A percentile compares a stretch with the other conserved stretches of the same genome.
Evolutionary conservation across 2,329 filamentous ascomycete genomes (phyloP).

Genomic region (Beauveria sp.): DNA sequence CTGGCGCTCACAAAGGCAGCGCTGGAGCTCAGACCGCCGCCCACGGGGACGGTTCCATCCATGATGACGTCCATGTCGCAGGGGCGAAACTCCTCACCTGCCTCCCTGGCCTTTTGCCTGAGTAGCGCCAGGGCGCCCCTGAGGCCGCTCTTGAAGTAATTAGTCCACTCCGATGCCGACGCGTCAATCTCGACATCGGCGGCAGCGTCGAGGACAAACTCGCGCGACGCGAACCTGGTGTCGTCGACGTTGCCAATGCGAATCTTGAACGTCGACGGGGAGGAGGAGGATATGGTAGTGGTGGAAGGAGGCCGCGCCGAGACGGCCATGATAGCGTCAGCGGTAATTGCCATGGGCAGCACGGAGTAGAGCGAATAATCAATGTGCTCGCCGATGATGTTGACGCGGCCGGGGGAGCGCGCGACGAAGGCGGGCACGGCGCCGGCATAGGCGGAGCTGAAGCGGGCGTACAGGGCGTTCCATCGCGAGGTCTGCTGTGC

Average conservation of each 20-base stretch:
- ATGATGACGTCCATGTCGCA: conserved; percentile 77
- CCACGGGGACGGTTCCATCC: conserved; percentile 85
- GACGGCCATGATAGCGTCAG: conserved; percentile 84
- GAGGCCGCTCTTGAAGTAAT: conserved; percentile 95
- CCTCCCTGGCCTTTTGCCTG: conserved; percentile 52
- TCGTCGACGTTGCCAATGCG: conserved; percentile 75
- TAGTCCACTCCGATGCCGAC: conserved; percentile 85
- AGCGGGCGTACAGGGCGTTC: conserved; percentile 63
- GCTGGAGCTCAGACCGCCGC: conserved; percentile 87
- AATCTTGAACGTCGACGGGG: conserved; percentile 49
- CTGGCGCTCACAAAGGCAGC: conserved; percentile 90
- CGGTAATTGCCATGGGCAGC: conserved; percentile 88
- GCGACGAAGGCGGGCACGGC: conserved; percentile 69
- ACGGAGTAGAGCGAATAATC: conserved; percentile 97
- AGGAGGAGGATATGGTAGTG: neutral
- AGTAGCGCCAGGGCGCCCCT: conserved; percentile 74
- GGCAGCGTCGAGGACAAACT: conserved; percentile 62
- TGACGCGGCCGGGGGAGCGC: conserved; percentile 87
- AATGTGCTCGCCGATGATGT: conserved; percentile 98
- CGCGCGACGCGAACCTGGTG: conserved; percentile 65
- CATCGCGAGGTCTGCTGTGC: conserved; percentile 64
- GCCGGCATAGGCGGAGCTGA: conserved; percentile 60
- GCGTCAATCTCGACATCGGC: conserved; percentile 73
- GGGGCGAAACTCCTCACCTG: conserved; percentile 49
- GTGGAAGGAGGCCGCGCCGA: conserved; percentile 34